Evolutionary conservation across 1,284 basidiomycete species (phyloP).

Genomic region (Amylostereum chailletii): DNA sequence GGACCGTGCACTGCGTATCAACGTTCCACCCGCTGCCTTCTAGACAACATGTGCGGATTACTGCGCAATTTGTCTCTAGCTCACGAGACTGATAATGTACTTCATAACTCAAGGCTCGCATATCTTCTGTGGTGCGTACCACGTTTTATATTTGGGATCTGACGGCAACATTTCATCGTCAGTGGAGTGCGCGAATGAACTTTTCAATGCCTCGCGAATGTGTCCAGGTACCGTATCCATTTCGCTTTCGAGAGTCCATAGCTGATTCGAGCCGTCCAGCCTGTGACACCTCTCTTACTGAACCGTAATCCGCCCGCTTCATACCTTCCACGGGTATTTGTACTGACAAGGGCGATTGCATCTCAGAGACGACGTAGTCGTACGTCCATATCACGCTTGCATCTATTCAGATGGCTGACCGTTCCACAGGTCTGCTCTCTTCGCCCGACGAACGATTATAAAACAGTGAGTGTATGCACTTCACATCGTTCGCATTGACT

Average conservation of each 20-base stretch:
- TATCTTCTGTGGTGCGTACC: conserved; percentile 66
- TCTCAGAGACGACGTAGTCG: conserved; percentile 73
- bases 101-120: conserved; percentile 48
- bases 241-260: background rate
- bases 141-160: background rate
- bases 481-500: conserved; percentile 8
- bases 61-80: background rate
- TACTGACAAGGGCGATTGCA: background rate
- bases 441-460: conserved; percentile 79
- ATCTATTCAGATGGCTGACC: background rate
- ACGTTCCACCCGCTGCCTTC: background rate
- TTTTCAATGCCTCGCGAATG: conserved; percentile 66
- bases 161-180: background rate
- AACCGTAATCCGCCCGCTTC: conserved; percentile 45
- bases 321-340: conserved; percentile 4
- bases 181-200: conserved; percentile 80
- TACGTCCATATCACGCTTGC: conserved; percentile 22
- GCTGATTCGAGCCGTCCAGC: conserved; percentile 30
- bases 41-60: conserved; percentile 25
- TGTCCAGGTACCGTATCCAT: conserved; percentile 51
- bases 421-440: conserved; percentile 58
- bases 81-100: background rate
- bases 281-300: conserved; percentile 70
- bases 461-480: conserved; percentile 45
- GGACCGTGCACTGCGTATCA: background rate